Base-by-base conservation (phyloP, 1,284 basidiomycete species). In the Malassezia equina region DNA sequence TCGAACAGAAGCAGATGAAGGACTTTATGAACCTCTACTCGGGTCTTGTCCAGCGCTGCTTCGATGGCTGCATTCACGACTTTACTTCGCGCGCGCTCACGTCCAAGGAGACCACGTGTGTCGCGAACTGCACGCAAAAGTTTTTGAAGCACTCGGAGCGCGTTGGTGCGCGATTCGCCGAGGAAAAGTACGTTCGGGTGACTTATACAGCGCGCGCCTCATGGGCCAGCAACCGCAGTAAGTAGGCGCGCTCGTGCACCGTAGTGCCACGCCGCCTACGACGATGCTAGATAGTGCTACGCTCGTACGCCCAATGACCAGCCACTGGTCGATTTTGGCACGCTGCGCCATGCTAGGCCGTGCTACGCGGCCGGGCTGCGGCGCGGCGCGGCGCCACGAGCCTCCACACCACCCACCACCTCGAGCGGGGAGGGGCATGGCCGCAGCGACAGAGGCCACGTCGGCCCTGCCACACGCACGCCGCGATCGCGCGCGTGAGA, bases 71-170 rank as follows among this genome's bases (percentile, higher is more conserved):
- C 77, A 86, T 86, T 71, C 90, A 94, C 75, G 93, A 98, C 76
- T 96, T 98, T 72, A 96, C 91, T 27, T 87, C 85, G 79, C 94
- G 91, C 77, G 83, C 90, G 0, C 79, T 96, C 58, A 88, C 86
- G 19, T 83, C 83, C 51, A 96, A 95, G 81, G 93, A 98, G 77
- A 78, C 54, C 77, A 28, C 78, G 17, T 83, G 82, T 69, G 79
- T 82, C 21, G 75, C 78, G 55, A 81, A 82, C 75, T 83, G 82
- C 76, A 79, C 81, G 36, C 90, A 94, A 79, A 98, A 96, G 78
- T 96, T 94, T 79, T 79, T 96, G 72, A 95, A 95, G 76, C 90
- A 96, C 76, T 93, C 90, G 24, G 91, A 96, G 76, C 81, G 91
- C 53, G 86, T 94, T 2, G 90, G 90, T 5, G 86, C 89, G 23